These are phyloP conservation scores for Flaveria ramosissima DNA, from an alignment of 129 eudicot genomes.

Conservation along the genomic window DNA sequence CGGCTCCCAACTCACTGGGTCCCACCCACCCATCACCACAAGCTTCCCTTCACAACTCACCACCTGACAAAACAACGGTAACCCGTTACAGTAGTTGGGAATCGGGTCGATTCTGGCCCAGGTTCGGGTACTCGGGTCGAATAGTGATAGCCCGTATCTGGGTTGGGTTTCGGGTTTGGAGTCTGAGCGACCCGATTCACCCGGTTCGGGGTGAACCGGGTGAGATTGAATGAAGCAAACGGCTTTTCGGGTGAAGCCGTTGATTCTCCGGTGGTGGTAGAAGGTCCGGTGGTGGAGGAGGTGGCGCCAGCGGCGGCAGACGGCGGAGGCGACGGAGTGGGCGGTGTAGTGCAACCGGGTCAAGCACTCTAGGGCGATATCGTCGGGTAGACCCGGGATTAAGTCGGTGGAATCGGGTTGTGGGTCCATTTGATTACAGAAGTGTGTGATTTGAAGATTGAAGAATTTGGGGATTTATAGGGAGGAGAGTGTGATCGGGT, in stretches of 20 bases:
- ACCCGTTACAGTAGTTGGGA: slow-evolving; percentile 59
- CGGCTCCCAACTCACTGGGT: slow-evolving; percentile 71
- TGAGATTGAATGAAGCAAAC: slow-evolving; percentile 66
- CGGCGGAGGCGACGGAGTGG: slow-evolving; percentile 54
- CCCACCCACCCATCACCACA: slow-evolving; percentile 79
- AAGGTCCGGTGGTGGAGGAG: slow-evolving; percentile 49
- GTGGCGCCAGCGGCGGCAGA: slow-evolving; percentile 64
- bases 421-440: neutral
- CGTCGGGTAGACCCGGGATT: slow-evolving; percentile 76
- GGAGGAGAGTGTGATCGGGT: slow-evolving; percentile 26
- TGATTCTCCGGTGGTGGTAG: slow-evolving; percentile 55
- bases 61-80: slow-evolving; percentile 82
- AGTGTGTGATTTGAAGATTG: neutral
- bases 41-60: slow-evolving; percentile 74
- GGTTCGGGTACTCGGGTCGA: slow-evolving; percentile 38
- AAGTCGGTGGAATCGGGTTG: slow-evolving; percentile 42
- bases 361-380: slow-evolving; percentile 72
- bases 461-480: slow-evolving; percentile 28
- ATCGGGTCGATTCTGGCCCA: slow-evolving; percentile 72
- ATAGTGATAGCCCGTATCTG: slow-evolving; percentile 57
- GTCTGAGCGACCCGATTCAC: slow-evolving; percentile 7
- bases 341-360: slow-evolving; percentile 70
- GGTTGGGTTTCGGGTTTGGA: slow-evolving; percentile 47
- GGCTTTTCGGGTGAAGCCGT: slow-evolving; percentile 48
- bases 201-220: slow-evolving; percentile 31